phyloP scores from a whole-genome alignment of 345 rosid genomes.

The Citrus australasica region DNA sequence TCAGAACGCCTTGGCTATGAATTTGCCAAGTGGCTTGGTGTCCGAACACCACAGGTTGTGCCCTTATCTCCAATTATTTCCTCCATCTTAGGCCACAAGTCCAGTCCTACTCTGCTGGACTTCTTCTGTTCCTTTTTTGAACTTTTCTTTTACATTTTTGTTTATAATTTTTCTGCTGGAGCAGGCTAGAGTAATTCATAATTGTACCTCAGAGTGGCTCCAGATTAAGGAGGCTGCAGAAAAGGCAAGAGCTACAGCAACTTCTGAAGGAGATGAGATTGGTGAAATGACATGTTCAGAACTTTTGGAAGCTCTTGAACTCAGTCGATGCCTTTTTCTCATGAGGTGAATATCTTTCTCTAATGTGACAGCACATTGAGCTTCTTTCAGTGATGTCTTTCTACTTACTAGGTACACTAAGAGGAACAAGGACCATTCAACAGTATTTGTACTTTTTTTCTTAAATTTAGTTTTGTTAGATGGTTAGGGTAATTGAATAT shows the following conservation, averaged over 20 bases:
- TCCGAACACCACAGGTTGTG: slow-evolving; percentile 87
- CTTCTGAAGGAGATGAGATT: slow-evolving; percentile 75
- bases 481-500: not conserved
- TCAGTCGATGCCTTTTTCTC: slow-evolving; percentile 88
- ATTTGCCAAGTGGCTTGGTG: slow-evolving; percentile 93
- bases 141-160: not conserved
- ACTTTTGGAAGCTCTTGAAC: slow-evolving; percentile 97
- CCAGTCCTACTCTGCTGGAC: not conserved
- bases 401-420: not conserved
- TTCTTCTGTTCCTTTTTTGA: not conserved
- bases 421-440: not conserved
- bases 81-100: not conserved
- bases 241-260: slow-evolving; percentile 75
- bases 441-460: not conserved
- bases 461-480: not conserved
- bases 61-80: slow-evolving; percentile 15
- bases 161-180: slow-evolving; percentile 17
- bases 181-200: slow-evolving; percentile 96
- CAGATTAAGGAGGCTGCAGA: slow-evolving; percentile 91
- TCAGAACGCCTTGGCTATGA: slow-evolving; percentile 99
- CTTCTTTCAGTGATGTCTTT: slow-evolving; percentile 4
- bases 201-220: slow-evolving; percentile 80
- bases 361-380: not conserved
- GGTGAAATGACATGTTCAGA: slow-evolving; percentile 93
- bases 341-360: slow-evolving; percentile 58